Evolutionary conservation across 1,139 yeast species (phyloP).

Genomic region (Candida dubliniensis): DNA sequence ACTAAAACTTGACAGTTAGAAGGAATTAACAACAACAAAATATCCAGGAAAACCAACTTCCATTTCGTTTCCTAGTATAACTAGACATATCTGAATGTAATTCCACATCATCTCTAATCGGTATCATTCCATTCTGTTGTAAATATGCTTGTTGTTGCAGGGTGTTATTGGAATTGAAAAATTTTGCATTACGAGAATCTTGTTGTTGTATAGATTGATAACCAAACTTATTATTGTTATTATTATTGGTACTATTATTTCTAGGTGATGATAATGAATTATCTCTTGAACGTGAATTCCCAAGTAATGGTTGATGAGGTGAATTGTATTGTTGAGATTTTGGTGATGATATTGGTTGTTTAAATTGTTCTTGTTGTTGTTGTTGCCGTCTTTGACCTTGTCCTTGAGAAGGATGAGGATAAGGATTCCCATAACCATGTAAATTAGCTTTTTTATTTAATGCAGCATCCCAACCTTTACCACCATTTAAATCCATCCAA

Average conservation of each 20-base stretch:
- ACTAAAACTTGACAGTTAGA: too few relatives aligned
- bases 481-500: constrained; percentile 82
- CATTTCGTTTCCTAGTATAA: constrained; percentile 25
- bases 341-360: constrained; percentile 2
- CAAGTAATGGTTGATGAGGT: constrained; percentile 12
- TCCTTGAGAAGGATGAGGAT: constrained; percentile 41
- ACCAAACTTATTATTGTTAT: constrained; percentile 15
- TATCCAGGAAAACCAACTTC: constrained; percentile 8
- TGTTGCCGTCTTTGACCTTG: constrained; percentile 13
- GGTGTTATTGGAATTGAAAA: constrained; percentile 13
- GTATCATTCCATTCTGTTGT: constrained; percentile 28
- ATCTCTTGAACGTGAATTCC: constrained; percentile 4
- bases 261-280: constrained; percentile 6
- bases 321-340: constrained; percentile 9
- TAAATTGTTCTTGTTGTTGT: constrained; percentile 10
- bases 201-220: constrained; percentile 32
- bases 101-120: constrained; percentile 39
- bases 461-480: constrained; percentile 80
- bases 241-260: constrained; percentile 5
- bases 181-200: constrained; percentile 21
- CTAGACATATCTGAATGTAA: constrained; percentile 42
- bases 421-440: constrained; percentile 78
- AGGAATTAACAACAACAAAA: constrained; percentile 12
- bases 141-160: constrained; percentile 11
- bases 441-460: constrained; percentile 77